Percentiles rank a stretch among this genome's conserved stretches.
phyloP scores from a whole-genome alignment of 208 protist species.

The Trypanosoma lewisi region DNA sequence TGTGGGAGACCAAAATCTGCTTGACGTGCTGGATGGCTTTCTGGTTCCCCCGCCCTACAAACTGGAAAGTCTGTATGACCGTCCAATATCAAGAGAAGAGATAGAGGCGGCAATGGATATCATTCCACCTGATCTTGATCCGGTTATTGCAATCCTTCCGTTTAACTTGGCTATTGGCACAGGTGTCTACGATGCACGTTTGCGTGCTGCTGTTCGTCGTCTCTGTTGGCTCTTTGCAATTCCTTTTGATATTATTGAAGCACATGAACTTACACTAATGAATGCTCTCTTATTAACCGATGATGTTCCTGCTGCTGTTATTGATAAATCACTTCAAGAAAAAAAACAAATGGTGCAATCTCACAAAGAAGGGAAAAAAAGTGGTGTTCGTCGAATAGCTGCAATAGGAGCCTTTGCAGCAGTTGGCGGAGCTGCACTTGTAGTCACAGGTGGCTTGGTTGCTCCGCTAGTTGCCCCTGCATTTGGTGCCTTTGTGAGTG shows the following conservation, averaged over 20 bases:
- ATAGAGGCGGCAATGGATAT: slow-evolving; percentile 37
- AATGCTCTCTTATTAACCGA: slow-evolving; percentile 1
- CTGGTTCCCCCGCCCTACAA: slow-evolving; percentile 66
- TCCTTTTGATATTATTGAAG: slow-evolving; percentile 60
- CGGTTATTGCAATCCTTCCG: slow-evolving; percentile 54
- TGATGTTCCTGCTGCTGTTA: background rate
- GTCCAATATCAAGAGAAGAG: slow-evolving; percentile 38
- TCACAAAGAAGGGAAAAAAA: slow-evolving; percentile 37
- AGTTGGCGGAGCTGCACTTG: slow-evolving; percentile 56
- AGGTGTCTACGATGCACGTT: slow-evolving; percentile 65
- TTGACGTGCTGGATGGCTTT: slow-evolving; percentile 63
- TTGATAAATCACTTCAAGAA: background rate
- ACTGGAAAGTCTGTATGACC: slow-evolving; percentile 29
- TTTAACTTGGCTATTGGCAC: slow-evolving; percentile 61
- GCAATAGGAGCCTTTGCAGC: slow-evolving; percentile 73
- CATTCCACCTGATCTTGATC: slow-evolving; percentile 46
- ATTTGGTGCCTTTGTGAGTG: slow-evolving; percentile 46
- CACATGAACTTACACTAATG: slow-evolving; percentile 38
- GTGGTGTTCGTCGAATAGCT: slow-evolving; percentile 41
- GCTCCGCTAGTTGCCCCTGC: slow-evolving; percentile 71
- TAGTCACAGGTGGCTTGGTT: slow-evolving; percentile 69
- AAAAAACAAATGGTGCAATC: slow-evolving; percentile 29
- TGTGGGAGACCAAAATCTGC: slow-evolving; percentile 36
- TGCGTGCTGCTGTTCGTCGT: slow-evolving; percentile 58
- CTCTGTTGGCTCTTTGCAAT: slow-evolving; percentile 69